phyloP scores from a whole-genome alignment of 1,284 basidiomycete species.

The Cerrena zonata region DNA sequence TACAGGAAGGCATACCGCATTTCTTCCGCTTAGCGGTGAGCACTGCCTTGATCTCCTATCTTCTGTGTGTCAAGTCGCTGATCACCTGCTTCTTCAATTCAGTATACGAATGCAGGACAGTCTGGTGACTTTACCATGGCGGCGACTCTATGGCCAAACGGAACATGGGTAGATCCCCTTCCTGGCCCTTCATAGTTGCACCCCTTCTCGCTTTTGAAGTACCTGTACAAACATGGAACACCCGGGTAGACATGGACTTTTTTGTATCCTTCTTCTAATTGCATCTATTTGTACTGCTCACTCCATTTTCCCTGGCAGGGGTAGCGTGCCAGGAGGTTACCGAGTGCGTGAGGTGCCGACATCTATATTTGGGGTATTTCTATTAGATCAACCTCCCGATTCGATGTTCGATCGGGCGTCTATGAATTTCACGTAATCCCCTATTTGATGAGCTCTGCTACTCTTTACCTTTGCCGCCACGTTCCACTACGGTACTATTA shows the following conservation, averaged over 20 bases:
- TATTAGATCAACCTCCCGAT: too few species aligned
- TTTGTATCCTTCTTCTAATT: background rate
- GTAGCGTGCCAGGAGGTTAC: too few species aligned
- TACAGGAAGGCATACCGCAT: constrained; percentile 63
- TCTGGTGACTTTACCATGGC: constrained; percentile 80
- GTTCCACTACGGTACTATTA: too few species aligned
- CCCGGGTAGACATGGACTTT: background rate
- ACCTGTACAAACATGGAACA: background rate
- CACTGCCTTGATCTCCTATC: background rate
- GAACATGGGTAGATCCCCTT: constrained; percentile 71
- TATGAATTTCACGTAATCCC: background rate
- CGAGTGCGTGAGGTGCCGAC: too few species aligned
- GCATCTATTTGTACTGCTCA: background rate
- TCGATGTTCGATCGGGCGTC: background rate
- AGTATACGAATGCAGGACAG: constrained; percentile 51
- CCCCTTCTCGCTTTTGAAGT: background rate
- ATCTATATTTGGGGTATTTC: too few species aligned
- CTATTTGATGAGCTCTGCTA: background rate
- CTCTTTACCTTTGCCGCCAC: background rate
- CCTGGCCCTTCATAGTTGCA: constrained; percentile 54
- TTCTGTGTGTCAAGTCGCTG: background rate
- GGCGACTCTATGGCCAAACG: constrained; percentile 73
- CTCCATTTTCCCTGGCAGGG: too few species aligned
- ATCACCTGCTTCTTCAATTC: constrained; percentile 3
- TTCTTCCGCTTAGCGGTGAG: constrained; percentile 80